Conservation (phyloP, 2,329 filamentous ascomycete genomes). For the Alternaria triticimaculans region DNA sequence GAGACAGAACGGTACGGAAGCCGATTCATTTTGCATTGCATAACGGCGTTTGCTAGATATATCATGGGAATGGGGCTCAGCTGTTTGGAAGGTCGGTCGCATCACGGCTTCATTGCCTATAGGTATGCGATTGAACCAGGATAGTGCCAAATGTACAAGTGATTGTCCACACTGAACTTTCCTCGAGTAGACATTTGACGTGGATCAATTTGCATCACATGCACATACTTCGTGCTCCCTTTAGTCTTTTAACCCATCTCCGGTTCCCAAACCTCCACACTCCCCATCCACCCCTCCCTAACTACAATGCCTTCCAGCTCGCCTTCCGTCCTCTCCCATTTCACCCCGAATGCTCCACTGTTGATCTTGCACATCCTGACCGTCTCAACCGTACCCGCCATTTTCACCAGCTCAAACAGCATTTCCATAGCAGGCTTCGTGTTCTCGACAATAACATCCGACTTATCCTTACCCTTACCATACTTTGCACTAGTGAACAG, state of each 20-base stretch:
- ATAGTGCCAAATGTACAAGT: background rate
- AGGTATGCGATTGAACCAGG: background rate
- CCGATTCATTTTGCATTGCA: conserved; percentile 11
- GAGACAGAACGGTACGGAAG: background rate
- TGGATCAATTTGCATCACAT: background rate
- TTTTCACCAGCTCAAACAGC: conserved; percentile 53
- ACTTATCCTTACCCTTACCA: conserved; percentile 54
- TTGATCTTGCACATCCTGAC: conserved; percentile 64
- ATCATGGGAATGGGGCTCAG: background rate
- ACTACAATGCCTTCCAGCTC: conserved; percentile 47
- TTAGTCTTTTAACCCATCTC: background rate
- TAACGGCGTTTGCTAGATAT: conserved; percentile 9
- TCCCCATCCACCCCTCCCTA: conserved; percentile 26
- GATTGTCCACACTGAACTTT: background rate
- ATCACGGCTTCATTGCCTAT: background rate
- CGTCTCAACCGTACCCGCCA: conserved; percentile 13
- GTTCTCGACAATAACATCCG: conserved; percentile 55
- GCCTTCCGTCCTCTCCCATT: conserved; percentile 58
- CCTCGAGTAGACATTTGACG: background rate
- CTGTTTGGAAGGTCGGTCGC: background rate
- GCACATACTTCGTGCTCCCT: background rate
- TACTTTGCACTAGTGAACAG: conserved; percentile 63
- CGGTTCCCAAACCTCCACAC: conserved; percentile 39
- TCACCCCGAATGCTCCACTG: conserved; percentile 62
- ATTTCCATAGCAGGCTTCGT: conserved; percentile 58